phyloP scores from a whole-genome alignment of 1,284 basidiomycete species.

The Xanthoconium separans region DNA sequence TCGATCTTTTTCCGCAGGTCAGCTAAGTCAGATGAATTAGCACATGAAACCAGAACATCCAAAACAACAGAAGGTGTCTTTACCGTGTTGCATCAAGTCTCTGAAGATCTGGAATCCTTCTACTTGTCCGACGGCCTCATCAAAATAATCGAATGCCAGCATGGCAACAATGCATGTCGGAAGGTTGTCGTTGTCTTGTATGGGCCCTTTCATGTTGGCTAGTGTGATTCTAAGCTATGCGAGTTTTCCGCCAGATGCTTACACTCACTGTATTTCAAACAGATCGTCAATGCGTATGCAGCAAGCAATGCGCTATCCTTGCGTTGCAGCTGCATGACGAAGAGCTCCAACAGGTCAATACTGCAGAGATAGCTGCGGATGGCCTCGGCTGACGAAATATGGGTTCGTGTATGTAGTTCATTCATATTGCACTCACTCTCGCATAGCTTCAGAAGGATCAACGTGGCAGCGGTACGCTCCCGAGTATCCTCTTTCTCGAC shows the following conservation, averaged over 20 bases:
- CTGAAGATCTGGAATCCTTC: conserved; percentile 30
- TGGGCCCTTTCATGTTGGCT: conserved; percentile 18
- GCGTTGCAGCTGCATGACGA: conserved; percentile 8
- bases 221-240: not conserved
- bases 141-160: conserved; percentile 26
- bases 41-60: not conserved
- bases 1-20: conserved; percentile 17
- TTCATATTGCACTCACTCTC: not conserved
- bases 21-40: conserved; percentile 14
- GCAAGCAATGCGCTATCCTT: conserved; percentile 10
- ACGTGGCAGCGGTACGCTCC: conserved; percentile 23
- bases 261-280: conserved; percentile 10
- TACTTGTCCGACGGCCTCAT: conserved; percentile 25
- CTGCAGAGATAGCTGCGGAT: not conserved
- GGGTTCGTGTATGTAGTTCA: not conserved
- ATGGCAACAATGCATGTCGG: conserved; percentile 23
- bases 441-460: conserved; percentile 15
- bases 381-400: not conserved
- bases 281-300: conserved; percentile 6
- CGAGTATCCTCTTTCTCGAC: not conserved
- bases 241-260: not conserved
- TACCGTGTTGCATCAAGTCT: conserved; percentile 24
- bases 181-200: conserved; percentile 7
- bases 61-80: not conserved
- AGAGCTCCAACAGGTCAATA: not conserved